These are phyloP conservation scores for Neopestalotiopsis rosae DNA, from an alignment of 2,329 filamentous ascomycete species.

Conservation along the genomic window DNA sequence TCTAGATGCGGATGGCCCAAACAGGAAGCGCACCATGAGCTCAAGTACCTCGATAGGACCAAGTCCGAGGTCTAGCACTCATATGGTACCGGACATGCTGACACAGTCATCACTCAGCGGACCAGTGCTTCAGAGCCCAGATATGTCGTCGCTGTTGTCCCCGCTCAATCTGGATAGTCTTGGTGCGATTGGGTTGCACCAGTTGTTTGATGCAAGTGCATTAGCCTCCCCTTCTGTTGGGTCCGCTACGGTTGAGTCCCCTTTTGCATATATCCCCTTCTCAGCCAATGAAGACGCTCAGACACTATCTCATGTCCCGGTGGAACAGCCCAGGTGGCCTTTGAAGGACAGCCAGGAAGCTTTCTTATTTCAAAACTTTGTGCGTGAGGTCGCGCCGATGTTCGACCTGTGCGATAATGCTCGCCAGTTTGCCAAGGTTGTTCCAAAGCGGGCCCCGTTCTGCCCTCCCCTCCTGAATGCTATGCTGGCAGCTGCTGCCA, in stretches of 20 bases:
- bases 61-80: not conserved
- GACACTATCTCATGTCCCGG: not conserved
- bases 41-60: constrained; percentile 2
- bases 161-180: not conserved
- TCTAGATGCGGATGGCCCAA: not conserved
- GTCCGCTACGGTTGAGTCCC: not conserved
- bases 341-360: constrained; percentile 3
- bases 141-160: not conserved
- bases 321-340: not conserved
- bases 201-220: not conserved
- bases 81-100: not conserved
- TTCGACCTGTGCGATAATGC: constrained; percentile 13
- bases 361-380: constrained; percentile 8
- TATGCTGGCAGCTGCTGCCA: constrained; percentile 7
- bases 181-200: not conserved
- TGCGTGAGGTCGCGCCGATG: not conserved
- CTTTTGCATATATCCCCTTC: not conserved
- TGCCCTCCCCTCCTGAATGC: constrained; percentile 14
- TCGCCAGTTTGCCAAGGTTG: constrained; percentile 8
- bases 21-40: constrained; percentile 5
- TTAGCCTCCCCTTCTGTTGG: constrained; percentile 5
- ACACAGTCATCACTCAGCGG: not conserved
- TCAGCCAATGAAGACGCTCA: constrained; percentile 6
- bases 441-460: not conserved
- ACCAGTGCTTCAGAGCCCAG: not conserved